Base-by-base conservation (phyloP, 495 filamentous ascomycete species). In the Penicillium malachiteum region DNA sequence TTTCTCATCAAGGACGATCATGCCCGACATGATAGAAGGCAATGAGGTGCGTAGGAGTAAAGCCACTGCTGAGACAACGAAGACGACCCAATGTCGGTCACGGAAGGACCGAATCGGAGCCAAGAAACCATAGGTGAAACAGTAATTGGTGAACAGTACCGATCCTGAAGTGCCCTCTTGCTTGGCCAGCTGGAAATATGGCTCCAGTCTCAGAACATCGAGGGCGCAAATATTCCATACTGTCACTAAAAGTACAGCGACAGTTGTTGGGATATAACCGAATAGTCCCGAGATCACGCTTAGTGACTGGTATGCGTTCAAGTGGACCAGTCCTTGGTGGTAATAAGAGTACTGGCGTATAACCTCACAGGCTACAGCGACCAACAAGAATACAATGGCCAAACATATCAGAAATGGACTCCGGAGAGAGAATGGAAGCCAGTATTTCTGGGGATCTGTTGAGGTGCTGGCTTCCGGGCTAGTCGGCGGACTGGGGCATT, bases 91-190 rank as follows among this genome's bases (percentile, higher is more conserved):
- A 48, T 70, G 64, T 0, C 57, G 51, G 38, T 66, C 60, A 2
- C 65, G 58, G 12, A 47, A 35, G 3, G 67, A 62, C 16, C 34
- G 50, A 0, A 70, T 49, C 0, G 65, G 63, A 1, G 62, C 55
- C 26, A 65, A 34, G 9, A 64, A 47, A n/a, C 54, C 60, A 35
- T 55, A 53, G 34, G 32, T 41, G 26, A 65, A 68, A 38, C 46
- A 59, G 17, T 68, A 70, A 39, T 70, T 70, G 46, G 46, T 61
- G 50, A 70, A 66, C 4, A 70, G 58, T 4, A 64, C 55, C 1
- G 35, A 57, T 9, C 57, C 67, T 5, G 65, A 34, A 2, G 43
- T 52, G 2, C 62, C 64, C 0, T 55, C 35, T 2, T 56, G 58
- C n/a, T 52, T 56, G 5, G 64, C 54, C 5, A 70, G 52, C 30